These are phyloP conservation scores for Pythium aristosporum DNA, from an alignment of 352 stramenopile genomes.

Conservation along the genomic window DNA sequence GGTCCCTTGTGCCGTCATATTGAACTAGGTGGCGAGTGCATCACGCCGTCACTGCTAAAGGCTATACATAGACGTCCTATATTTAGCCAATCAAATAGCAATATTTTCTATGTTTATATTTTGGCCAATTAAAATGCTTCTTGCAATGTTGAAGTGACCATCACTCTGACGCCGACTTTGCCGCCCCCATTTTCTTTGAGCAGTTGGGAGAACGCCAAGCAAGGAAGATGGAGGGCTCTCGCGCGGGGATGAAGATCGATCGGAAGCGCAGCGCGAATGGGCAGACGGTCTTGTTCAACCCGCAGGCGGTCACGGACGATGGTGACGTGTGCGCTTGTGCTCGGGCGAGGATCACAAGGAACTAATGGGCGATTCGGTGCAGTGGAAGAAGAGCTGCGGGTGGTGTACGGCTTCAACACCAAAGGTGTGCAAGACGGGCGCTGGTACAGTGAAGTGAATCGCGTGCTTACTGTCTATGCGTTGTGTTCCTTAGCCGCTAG, in stretches of 20 bases:
- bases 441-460: background rate
- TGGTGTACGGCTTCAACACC: constrained; percentile 50
- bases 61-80: too few relatives aligned
- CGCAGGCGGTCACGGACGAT: constrained; percentile 43
- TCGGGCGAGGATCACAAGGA: background rate
- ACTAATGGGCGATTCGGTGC: background rate
- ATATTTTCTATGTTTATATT: too few relatives aligned
- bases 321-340: constrained; percentile 22
- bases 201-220: background rate
- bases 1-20: background rate
- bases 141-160: constrained; percentile 21
- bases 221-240: constrained; percentile 12
- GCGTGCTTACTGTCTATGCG: background rate
- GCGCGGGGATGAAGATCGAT: constrained; percentile 32
- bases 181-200: background rate
- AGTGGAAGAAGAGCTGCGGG: constrained; percentile 58
- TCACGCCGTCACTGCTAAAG: too few relatives aligned
- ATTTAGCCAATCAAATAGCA: background rate
- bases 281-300: constrained; percentile 61
- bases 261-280: constrained; percentile 41
- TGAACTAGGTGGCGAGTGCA: too few relatives aligned
- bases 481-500: constrained; percentile 22
- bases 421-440: constrained; percentile 29
- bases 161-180: constrained; percentile 14
- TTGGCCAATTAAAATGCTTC: background rate